Evolutionary conservation across 495 filamentous ascomycete species (phyloP).

Genomic region (Usnea hakonensis): DNA sequence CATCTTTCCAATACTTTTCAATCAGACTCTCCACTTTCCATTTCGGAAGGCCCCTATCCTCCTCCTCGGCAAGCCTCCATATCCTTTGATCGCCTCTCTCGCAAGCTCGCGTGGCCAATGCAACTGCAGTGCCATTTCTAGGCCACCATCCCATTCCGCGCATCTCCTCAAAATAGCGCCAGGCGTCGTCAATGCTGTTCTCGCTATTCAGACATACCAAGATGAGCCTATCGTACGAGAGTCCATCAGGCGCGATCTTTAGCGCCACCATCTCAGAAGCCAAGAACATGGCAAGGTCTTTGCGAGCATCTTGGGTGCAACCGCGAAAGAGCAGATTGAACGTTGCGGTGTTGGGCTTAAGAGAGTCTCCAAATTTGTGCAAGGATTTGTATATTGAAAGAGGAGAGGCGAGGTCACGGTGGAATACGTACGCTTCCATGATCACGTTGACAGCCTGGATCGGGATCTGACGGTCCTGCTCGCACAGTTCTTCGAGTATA

Average conservation of each 20-base stretch:
- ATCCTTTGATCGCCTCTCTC: constrained; percentile 45
- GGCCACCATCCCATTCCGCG: constrained; percentile 23
- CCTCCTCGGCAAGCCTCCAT: constrained; percentile 41
- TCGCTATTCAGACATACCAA: constrained; percentile 47
- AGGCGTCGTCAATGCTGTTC: constrained; percentile 48
- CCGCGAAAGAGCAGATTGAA: constrained; percentile 63
- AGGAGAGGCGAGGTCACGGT: constrained; percentile 39
- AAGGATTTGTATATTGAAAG: constrained; percentile 65
- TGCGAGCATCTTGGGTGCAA: constrained; percentile 43
- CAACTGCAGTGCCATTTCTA: constrained; percentile 35
- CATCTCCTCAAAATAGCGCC: constrained; percentile 53
- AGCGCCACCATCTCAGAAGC: constrained; percentile 65
- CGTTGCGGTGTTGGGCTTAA: constrained; percentile 50
- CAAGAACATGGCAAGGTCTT: constrained; percentile 57
- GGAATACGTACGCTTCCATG: constrained; percentile 45
- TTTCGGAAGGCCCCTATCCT: constrained; percentile 21
- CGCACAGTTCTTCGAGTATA: constrained; percentile 46
- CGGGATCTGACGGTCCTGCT: constrained; percentile 40
- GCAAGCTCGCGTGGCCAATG: constrained; percentile 38
- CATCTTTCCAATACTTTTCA: constrained; percentile 3
- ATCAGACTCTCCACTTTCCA: constrained; percentile 18
- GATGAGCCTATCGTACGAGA: constrained; percentile 64
- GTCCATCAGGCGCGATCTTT: constrained; percentile 47
- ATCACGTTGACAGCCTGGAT: constrained; percentile 53
- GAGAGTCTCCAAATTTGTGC: constrained; percentile 46